phyloP scores from a whole-genome alignment of 208 protist species.

The Crithidia brevicula region DNA sequence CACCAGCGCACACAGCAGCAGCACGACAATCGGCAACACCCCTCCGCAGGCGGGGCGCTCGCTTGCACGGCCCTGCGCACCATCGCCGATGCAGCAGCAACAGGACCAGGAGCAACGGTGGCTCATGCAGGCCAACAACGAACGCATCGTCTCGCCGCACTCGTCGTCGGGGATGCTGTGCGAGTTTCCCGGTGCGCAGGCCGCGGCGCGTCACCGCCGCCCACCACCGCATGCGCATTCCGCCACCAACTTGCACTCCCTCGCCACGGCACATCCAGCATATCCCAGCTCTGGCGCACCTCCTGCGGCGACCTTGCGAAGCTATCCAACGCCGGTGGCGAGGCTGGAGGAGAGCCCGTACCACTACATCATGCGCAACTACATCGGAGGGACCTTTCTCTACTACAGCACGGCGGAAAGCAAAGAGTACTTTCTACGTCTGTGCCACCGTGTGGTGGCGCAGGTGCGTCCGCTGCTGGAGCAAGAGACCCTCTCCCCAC shows the following conservation, averaged over 20 bases:
- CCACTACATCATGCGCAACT: conserved; percentile 70
- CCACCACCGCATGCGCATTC: conserved; percentile 1
- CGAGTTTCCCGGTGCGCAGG: conserved; percentile 3
- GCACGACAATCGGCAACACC: background rate
- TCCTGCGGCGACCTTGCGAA: conserved; percentile 18
- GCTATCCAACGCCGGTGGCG: conserved; percentile 29
- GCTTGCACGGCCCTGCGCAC: background rate
- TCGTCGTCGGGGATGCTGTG: conserved; percentile 21
- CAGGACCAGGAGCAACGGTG: conserved; percentile 6
- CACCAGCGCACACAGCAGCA: conserved; percentile 1
- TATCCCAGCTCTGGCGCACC: background rate
- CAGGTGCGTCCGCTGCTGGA: conserved; percentile 60
- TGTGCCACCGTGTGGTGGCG: conserved; percentile 53
- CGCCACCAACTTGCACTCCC: background rate
- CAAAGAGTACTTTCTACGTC: conserved; percentile 48
- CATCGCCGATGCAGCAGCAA: background rate
- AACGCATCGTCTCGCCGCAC: conserved; percentile 37
- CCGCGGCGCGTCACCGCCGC: background rate
- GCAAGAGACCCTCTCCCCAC: conserved; percentile 61
- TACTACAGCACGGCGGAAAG: conserved; percentile 56
- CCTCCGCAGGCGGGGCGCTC: conserved; percentile 9
- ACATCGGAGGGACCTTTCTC: conserved; percentile 49
- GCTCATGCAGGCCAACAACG: conserved; percentile 23
- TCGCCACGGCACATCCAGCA: background rate
- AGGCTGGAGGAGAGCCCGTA: conserved; percentile 61